Evolutionary conservation across 2,329 filamentous ascomycete species (phyloP).

Genomic region (Ascochyta lentis): DNA sequence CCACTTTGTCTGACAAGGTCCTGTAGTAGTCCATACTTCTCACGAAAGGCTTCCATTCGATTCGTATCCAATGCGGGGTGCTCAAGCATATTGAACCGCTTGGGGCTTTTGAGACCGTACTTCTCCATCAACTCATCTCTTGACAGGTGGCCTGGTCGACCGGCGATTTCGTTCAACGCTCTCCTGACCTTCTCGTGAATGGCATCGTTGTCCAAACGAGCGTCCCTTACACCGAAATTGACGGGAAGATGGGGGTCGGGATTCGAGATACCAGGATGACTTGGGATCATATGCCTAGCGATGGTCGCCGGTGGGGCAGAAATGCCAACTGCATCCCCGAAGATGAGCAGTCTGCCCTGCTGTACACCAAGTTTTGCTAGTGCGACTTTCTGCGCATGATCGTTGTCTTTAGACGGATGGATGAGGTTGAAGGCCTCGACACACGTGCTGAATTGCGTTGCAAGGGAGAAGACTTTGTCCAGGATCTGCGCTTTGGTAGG

Average conservation of each 20-base stretch:
- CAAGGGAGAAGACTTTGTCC: constrained; percentile 51
- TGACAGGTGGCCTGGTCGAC: constrained; percentile 48
- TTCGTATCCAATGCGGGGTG: constrained; percentile 54
- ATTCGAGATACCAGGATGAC: constrained; percentile 52
- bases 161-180: constrained; percentile 54
- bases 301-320: constrained; percentile 53
- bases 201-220: constrained; percentile 50
- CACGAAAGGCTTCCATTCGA: constrained; percentile 54
- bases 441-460: constrained; percentile 55
- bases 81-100: constrained; percentile 44
- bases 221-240: constrained; percentile 53
- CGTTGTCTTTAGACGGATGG: constrained; percentile 51
- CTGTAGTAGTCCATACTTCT: constrained; percentile 52
- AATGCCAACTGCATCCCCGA: constrained; percentile 57
- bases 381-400: constrained; percentile 53
- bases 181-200: constrained; percentile 49
- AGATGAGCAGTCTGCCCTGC: constrained; percentile 57
- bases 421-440: constrained; percentile 57
- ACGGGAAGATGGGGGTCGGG: constrained; percentile 54
- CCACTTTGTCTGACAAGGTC: constrained; percentile 46
- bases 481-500: constrained; percentile 46
- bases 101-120: constrained; percentile 55
- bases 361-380: constrained; percentile 55
- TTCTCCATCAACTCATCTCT: constrained; percentile 55
- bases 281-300: constrained; percentile 54